Base-by-base conservation (phyloP, 2,329 filamentous ascomycete species). In the Fusarium bulbicola region DNA sequence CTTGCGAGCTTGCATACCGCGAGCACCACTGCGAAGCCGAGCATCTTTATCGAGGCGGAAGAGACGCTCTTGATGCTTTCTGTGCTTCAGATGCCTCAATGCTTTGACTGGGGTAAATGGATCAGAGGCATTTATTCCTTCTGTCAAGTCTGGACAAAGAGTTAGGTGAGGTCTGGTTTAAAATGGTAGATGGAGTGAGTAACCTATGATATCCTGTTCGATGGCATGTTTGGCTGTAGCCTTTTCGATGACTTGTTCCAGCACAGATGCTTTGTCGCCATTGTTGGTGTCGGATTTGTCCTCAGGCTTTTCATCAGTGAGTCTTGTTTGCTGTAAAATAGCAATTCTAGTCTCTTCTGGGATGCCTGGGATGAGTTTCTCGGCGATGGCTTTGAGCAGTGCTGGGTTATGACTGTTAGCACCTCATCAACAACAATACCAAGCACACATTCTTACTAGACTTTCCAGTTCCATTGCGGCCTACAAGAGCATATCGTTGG, bases 391-490 rank as follows among this genome's bases (percentile, higher is more conserved):
- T 77, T 89, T 89, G 21, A 96, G 84, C 12, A 95, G 82, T 1
- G 93, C 91, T 92, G 50, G 6, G 7, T n/a, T 24, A 43, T 13
- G 18, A n/a, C 26, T 8, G 50, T 73, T 15, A 72, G 60, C 24
- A 40, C 34, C 32, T 74, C 32, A 32, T 74, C 24, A 36, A 24
- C 11, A 11, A 4, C 21, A 2, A 28, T 10, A 28, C 13, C 52
- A 9, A 21, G 20, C 26, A 20, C 28, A 13, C 32, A 11, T 20
- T 78, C 86, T 80, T 81, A 92, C 91, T 95, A 8, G 93, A 95
- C 79, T 97, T 97, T 11, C 94, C 94, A 5, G 91, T 92, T 2
- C 94, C 94, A 81, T 97, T 97, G 12, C 93, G 87, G 0, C 94
- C 94, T 26, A 95, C 85, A 4, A 97, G 84, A 0, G 93, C 93